These are phyloP conservation scores for Rhizophagus clarus DNA, from an alignment of 192 early-diverging fungal species.

Conservation along the genomic window DNA sequence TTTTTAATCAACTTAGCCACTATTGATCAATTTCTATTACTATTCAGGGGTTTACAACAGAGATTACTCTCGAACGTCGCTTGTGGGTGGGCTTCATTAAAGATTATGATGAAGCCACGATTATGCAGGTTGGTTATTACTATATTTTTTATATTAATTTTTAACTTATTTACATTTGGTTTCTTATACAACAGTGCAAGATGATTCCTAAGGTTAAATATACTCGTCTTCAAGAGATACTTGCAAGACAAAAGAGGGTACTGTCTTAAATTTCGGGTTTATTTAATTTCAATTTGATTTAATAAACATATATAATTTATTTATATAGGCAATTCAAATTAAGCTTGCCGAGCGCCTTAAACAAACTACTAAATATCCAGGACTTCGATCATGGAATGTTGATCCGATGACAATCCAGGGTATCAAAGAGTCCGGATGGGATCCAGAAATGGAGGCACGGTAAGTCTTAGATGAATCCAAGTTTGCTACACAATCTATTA, in stretches of 20 bases:
- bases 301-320: not conserved
- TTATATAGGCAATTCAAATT: conserved; percentile 70
- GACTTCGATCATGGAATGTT: conserved; percentile 65
- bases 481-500: not conserved
- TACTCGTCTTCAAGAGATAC: conserved; percentile 67
- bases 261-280: not conserved
- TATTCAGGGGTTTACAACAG: conserved; percentile 85
- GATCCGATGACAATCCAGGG: conserved; percentile 88
- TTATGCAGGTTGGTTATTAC: conserved; percentile 66
- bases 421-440: conserved; percentile 92
- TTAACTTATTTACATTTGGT: not conserved
- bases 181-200: not conserved
- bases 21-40: not conserved
- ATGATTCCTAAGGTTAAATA: conserved; percentile 71
- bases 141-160: not conserved
- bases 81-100: conserved; percentile 99
- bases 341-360: conserved; percentile 77
- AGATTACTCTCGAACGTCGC: conserved; percentile 89
- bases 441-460: conserved; percentile 78
- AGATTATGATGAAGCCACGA: conserved; percentile 98
- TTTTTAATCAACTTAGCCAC: not conserved
- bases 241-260: conserved; percentile 63
- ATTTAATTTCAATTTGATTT: not conserved
- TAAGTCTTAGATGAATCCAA: not conserved
- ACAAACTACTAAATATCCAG: conserved; percentile 79